phyloP scores from a whole-genome alignment of 129 eudicot species.

The Calendula officinalis region DNA sequence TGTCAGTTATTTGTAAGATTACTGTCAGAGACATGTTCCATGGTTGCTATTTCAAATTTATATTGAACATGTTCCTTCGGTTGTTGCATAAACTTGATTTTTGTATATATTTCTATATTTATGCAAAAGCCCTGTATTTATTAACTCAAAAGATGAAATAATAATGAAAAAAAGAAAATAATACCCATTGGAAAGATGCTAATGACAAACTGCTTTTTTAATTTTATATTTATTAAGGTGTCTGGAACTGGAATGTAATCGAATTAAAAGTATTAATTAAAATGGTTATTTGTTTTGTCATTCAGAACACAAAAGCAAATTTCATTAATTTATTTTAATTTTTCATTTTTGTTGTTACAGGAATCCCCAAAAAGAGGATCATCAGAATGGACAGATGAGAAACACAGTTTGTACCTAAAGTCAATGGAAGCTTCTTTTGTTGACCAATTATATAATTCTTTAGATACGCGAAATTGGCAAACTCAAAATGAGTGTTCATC shows the following conservation, averaged over 20 bases:
- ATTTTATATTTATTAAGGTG: no score
- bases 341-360: conserved; percentile 19
- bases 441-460: conserved; percentile 53
- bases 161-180: no score
- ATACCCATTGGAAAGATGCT: no score
- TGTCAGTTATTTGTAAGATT: conserved; percentile 3
- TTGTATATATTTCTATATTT: no score
- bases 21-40: conserved; percentile 15
- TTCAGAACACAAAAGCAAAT: neutral
- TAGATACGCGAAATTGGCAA: conserved; percentile 37
- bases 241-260: no score
- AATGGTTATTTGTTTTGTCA: neutral
- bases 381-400: conserved; percentile 77
- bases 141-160: no score
- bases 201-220: no score
- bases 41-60: no score
- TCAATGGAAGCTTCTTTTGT: conserved; percentile 82
- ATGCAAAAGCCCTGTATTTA: no score
- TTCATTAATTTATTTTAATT: conserved; percentile 1
- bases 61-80: no score
- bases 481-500: conserved; percentile 31
- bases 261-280: no score
- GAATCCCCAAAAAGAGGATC: conserved; percentile 39
- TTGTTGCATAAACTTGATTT: no score
- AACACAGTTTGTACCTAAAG: conserved; percentile 69